Evolutionary conservation across 805 yeast genomes (phyloP), one percentile per base, ranked within the genome.

Genomic region (Zygoascus tannicola): DNA sequence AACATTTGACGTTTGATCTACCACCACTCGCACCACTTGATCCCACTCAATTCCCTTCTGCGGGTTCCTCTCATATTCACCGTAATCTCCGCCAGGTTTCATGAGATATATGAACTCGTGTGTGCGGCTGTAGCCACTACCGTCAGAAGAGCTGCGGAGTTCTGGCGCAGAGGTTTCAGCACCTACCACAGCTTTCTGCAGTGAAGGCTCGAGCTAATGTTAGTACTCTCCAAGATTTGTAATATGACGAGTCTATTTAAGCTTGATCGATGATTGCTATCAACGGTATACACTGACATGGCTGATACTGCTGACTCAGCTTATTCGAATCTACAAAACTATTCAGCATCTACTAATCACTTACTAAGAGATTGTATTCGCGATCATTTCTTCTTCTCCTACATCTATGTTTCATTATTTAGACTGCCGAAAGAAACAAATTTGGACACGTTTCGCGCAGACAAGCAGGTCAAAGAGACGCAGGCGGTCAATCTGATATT

Each of bases 81-180:
- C 5, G 19, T 28, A 4, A 22, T 41, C 42, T 10, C 10, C 15
- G 22, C 21, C 20, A 14, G 44, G 37, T 2, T 18, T 15, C 38
- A 46, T 19, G 8, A 46, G 38, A 30, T 46, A 46, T 22, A 43
- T 32, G 44, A 44, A 46, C 21, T 38, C 43, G n/a, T 43, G 10
- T 26, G 30, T 12, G 30, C 10, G 12, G 30, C 30, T 26, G 30
- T 26, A 8, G 30, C 12, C 12, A 12, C 12, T 26, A 12, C 10
- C 12, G 12, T 26, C 30, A n/a, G 30, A 26, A 8, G 30, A 26
- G 30, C 30, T 26, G 7, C 30, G 30, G n/a, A n/a, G n/a, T n/a
- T n/a, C n/a, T n/a, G n/a, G n/a, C n/a, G n/a, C n/a, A n/a, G n/a
- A n/a, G n/a, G n/a, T n/a, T n/a, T n/a, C n/a, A n/a, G n/a, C n/a